A percentile compares a stretch with the other conserved stretches of the same genome.
Evolutionary conservation across 2,329 filamentous ascomycete genomes (phyloP).

Genomic region (Aspergillus costaricaensis): DNA sequence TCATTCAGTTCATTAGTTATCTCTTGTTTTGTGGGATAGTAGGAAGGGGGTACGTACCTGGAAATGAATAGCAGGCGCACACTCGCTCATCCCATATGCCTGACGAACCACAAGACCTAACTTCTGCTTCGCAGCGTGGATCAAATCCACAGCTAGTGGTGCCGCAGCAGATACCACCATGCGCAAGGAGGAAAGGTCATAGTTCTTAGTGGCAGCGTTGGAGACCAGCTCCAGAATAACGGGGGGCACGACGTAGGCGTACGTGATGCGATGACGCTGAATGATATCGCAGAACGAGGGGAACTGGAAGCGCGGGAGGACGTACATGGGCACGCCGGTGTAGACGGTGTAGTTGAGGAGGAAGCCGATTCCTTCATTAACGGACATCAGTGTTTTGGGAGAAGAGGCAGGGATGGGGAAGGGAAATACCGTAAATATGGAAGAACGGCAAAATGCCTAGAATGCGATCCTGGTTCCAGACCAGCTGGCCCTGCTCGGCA

Average conservation of each 20-base stretch:
- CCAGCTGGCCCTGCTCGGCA: conserved; percentile 11
- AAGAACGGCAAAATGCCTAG: conserved; percentile 21
- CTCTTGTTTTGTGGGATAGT: background rate
- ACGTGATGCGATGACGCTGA: conserved; percentile 18
- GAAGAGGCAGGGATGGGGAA: too few relatives aligned
- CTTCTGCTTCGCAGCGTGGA: conserved; percentile 14
- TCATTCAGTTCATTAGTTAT: background rate
- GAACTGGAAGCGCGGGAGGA: conserved; percentile 17
- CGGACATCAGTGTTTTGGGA: too few relatives aligned
- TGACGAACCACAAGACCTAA: conserved; percentile 14
- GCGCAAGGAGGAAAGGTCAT: conserved; percentile 16
- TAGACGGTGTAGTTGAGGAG: conserved; percentile 18
- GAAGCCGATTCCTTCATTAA: conserved; percentile 14
- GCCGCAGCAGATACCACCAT: conserved; percentile 18
- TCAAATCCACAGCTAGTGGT: conserved; percentile 14
- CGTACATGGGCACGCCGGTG: conserved; percentile 12
- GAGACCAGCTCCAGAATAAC: conserved; percentile 17
- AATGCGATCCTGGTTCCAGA: conserved; percentile 13
- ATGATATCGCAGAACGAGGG: conserved; percentile 16
- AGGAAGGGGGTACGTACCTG: conserved; percentile 2
- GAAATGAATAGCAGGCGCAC: conserved; percentile 16
- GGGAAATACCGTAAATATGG: conserved; percentile 20
- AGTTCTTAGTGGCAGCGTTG: conserved; percentile 9
- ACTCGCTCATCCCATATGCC: conserved; percentile 21
- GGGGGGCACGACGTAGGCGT: conserved; percentile 17